Evolutionary conservation across 148 eudicot genomes (phyloP).

Genomic region (Polygonum aviculare): DNA sequence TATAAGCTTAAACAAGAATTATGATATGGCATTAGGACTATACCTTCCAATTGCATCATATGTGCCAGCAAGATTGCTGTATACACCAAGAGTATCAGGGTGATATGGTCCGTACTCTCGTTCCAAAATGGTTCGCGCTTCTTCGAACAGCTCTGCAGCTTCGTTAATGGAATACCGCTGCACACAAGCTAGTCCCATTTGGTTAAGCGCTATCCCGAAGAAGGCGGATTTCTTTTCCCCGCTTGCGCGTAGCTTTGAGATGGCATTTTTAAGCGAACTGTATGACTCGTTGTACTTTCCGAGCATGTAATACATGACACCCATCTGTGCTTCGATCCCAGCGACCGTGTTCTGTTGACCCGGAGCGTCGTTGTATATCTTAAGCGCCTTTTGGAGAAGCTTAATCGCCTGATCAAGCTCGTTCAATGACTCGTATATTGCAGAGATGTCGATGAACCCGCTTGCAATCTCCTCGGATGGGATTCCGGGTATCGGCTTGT

Average conservation of each 20-base stretch:
- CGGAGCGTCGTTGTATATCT: conserved; percentile 79
- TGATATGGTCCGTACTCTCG: conserved; percentile 91
- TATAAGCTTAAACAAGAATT: neutral
- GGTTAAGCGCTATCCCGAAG: conserved; percentile 93
- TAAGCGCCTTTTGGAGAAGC: conserved; percentile 76
- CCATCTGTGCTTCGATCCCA: conserved; percentile 99
- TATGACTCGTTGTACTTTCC: conserved; percentile 79
- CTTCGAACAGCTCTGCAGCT: conserved; percentile 80
- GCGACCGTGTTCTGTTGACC: conserved; percentile 94
- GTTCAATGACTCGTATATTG: conserved; percentile 92
- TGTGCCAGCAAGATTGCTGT: conserved; percentile 95
- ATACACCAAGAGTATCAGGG: conserved; percentile 92
- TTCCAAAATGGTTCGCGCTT: conserved; percentile 71
- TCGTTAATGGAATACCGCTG: conserved; percentile 82
- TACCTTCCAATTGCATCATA: conserved; percentile 99
- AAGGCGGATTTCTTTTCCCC: conserved; percentile 94
- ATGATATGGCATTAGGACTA: neutral
- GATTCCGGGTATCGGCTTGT: conserved; percentile 70
- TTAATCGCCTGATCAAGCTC: conserved; percentile 87
- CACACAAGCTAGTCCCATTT: conserved; percentile 97
- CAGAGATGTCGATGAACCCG: conserved; percentile 82
- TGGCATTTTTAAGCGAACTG: conserved; percentile 55
- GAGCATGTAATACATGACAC: conserved; percentile 81
- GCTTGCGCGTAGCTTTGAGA: conserved; percentile 65
- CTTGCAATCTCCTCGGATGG: conserved; percentile 89